These are phyloP conservation scores for Sutorius eximius DNA, from an alignment of 1,284 basidiomycete species.

Conservation along the genomic window DNA sequence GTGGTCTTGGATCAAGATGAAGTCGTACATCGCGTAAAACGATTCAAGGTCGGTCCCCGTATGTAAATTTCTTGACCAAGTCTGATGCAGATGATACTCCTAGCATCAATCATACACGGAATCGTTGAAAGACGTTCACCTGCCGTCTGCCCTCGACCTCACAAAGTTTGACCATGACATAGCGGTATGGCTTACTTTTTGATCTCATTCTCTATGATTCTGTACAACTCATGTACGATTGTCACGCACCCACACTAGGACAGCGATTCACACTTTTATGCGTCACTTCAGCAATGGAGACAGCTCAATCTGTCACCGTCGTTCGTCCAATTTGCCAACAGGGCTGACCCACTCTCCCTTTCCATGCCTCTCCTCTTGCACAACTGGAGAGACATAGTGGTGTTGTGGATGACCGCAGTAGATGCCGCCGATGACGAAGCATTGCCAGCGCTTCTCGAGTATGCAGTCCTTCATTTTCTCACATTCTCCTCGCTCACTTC, in stretches of 20 bases:
- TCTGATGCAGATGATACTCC: not conserved
- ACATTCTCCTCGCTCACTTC: constrained; percentile 14
- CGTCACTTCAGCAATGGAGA: constrained; percentile 68
- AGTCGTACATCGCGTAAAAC: constrained; percentile 37
- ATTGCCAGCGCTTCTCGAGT: constrained; percentile 70
- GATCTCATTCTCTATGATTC: not conserved
- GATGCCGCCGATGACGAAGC: constrained; percentile 66
- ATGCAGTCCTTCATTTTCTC: constrained; percentile 29
- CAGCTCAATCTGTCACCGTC: constrained; percentile 78
- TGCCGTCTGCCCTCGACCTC: constrained; percentile 62
- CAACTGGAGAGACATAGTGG: constrained; percentile 70
- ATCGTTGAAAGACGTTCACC: constrained; percentile 67
- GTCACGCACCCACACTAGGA: constrained; percentile 45
- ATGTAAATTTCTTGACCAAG: not conserved
- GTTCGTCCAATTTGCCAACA: constrained; percentile 70
- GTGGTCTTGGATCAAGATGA: constrained; percentile 20
- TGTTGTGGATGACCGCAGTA: constrained; percentile 59
- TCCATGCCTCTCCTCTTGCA: constrained; percentile 82
- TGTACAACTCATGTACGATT: constrained; percentile 4
- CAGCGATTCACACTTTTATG: constrained; percentile 70
- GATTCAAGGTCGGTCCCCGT: constrained; percentile 42
- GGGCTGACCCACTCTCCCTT: constrained; percentile 60
- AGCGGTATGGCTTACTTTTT: constrained; percentile 40
- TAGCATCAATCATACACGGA: constrained; percentile 75
- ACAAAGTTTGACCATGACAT: constrained; percentile 61